A percentile compares a stretch with the other conserved stretches of the same genome.
Evolutionary conservation across 331 rosid species (phyloP).

Genomic region (Rosa hybrid): DNA sequence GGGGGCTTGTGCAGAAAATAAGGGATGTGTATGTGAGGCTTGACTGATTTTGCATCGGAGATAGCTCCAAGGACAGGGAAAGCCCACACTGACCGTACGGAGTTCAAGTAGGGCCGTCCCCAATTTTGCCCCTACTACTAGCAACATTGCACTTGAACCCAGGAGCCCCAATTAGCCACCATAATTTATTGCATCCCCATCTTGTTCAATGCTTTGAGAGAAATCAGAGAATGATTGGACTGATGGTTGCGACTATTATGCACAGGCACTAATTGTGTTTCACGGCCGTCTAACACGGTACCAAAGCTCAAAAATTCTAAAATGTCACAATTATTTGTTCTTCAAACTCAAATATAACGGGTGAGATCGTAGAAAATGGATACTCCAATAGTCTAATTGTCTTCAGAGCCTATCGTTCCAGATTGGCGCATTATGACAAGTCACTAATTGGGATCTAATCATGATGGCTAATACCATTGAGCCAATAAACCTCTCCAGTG

Average conservation of each 20-base stretch:
- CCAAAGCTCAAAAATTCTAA: too few species aligned
- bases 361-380: too few species aligned
- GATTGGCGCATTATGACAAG: not conserved
- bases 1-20: slow-evolving; percentile 24
- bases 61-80: slow-evolving; percentile 31
- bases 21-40: slow-evolving; percentile 14
- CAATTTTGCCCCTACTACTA: slow-evolving; percentile 24
- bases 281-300: too few species aligned
- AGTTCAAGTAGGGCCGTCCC: slow-evolving; percentile 10
- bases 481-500: slow-evolving; percentile 8
- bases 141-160: slow-evolving; percentile 27
- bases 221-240: not conserved
- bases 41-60: slow-evolving; percentile 35
- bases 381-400: not conserved
- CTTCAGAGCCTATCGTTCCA: not conserved
- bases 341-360: too few species aligned
- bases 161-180: slow-evolving; percentile 36
- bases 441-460: not conserved
- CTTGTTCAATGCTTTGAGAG: not conserved
- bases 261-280: too few species aligned
- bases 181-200: slow-evolving; percentile 24
- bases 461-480: slow-evolving; percentile 18
- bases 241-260: not conserved
- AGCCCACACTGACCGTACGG: slow-evolving; percentile 27
- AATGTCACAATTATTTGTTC: too few species aligned